Base-by-base conservation (phyloP, 1,284 basidiomycete species). In the Ceratobasidium sp. region DNA sequence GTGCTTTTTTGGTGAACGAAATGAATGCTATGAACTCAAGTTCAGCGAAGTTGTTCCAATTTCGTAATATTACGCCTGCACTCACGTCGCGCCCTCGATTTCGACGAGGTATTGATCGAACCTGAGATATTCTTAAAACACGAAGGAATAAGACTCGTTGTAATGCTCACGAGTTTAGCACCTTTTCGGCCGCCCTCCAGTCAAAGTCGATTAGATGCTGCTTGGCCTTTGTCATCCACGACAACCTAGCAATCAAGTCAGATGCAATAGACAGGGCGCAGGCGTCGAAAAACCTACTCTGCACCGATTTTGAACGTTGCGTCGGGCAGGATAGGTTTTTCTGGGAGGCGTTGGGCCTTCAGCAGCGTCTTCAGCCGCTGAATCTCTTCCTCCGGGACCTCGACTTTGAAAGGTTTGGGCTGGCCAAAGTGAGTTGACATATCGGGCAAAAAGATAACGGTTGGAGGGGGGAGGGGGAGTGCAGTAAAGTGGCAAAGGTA, bases 1-100 rank as follows among this genome's bases (percentile, higher is more conserved):
- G 76, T 29, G 46, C 79, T 80, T 40, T 77, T 78, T 37, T 71
- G 78, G 75, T 81, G 80, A 1, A 81, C 71, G 68, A 79, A 80
- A 77, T 81, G 80, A 67, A 81, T 73, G 44, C 70, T 73, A 51
- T 49, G 78, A 76, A 40, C 79, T 34, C 9, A 57, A 51, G 46
- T 80, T 66, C 9, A 9, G 37, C 4, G 19, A 43, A 37, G 22
- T 11, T 43, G 7, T 8, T 43, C 46, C 40, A 11, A 46, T 29
- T 29, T 29, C 29, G 44, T 49, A 4, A 46, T 44, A 32, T 40
- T 2, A 37, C 29, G 19, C 6, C 6, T n/a, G 19, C 29, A 46
- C 65, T 44, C 19, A 69, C 64, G 66, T 76, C 32, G 64, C 43
- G 25, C 43, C 65, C 43, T 67, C 66, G 15, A 74, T 74, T 8